phyloP scores from a whole-genome alignment of 2,329 filamentous ascomycete genomes.

The Pleurostoma richardsiae region DNA sequence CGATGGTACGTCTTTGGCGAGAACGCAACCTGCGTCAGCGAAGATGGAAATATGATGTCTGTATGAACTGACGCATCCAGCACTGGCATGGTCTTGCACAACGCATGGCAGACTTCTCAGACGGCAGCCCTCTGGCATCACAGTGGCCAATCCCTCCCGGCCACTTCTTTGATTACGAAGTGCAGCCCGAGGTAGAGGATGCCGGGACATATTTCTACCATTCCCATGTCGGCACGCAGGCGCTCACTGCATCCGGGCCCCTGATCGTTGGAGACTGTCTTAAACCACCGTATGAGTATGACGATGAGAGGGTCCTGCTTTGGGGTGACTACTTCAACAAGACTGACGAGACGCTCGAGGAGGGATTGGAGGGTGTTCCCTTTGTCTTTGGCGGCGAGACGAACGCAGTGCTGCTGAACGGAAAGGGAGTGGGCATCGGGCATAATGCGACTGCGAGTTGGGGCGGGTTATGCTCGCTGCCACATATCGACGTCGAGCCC shows the following conservation, averaged over 20 bases:
- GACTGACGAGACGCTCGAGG: conserved; percentile 44
- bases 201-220: conserved; percentile 66
- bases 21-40: no score
- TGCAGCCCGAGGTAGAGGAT: conserved; percentile 44
- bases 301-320: conserved; percentile 53
- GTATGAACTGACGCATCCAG: conserved; percentile 21
- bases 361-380: conserved; percentile 39
- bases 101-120: conserved; percentile 56
- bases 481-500: conserved; percentile 53
- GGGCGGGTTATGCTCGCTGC: conserved; percentile 33
- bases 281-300: conserved; percentile 50
- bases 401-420: conserved; percentile 52
- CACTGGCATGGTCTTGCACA: conserved; percentile 65
- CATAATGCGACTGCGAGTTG: conserved; percentile 16
- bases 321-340: conserved; percentile 54
- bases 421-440: conserved; percentile 38
- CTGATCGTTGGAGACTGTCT: conserved; percentile 51
- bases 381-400: conserved; percentile 57
- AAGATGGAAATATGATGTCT: no score
- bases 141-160: conserved; percentile 62
- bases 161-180: conserved; percentile 64
- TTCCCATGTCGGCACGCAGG: conserved; percentile 61
- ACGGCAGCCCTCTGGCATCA: conserved; percentile 53
- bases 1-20: conserved; percentile 37
- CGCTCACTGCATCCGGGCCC: conserved; percentile 49